Conservation (phyloP, 345 rosid species). For the Litchi chinensis region DNA sequence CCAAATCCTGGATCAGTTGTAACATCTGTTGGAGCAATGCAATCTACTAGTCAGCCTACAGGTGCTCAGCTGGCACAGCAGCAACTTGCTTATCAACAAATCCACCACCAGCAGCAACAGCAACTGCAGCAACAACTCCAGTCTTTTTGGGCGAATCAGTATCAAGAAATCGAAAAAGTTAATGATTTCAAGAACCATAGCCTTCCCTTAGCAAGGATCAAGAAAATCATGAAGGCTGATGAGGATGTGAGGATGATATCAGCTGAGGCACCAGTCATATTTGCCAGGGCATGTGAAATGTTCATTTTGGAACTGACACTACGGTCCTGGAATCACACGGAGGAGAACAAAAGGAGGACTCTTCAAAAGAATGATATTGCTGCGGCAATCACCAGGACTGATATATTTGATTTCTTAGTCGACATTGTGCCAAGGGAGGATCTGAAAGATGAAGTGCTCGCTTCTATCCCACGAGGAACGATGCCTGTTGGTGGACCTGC, state of each 20-base stretch:
- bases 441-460: constrained; percentile 77
- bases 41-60: constrained; percentile 45
- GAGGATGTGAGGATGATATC: constrained; percentile 99
- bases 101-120: constrained; percentile 92
- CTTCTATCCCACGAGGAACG: constrained; percentile 59
- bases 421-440: constrained; percentile 97
- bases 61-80: constrained; percentile 66
- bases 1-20: constrained; percentile 43
- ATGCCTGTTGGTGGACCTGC: constrained; percentile 60
- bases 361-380: constrained; percentile 97
- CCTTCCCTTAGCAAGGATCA: constrained; percentile 93
- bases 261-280: constrained; percentile 94
- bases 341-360: constrained; percentile 94
- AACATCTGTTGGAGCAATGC: constrained; percentile 47
- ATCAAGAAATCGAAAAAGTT: constrained; percentile 77
- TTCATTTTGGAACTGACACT: constrained; percentile 88
- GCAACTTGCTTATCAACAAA: constrained; percentile 82
- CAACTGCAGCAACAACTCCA: constrained; percentile 90
- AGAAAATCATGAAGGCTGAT: constrained; percentile 99
- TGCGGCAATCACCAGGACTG: constrained; percentile 92
- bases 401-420: constrained; percentile 89
- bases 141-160: constrained; percentile 80
- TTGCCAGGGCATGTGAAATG: constrained; percentile 99
- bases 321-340: constrained; percentile 96
- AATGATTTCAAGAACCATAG: constrained; percentile 92